phyloP scores from a whole-genome alignment of 176 grass and related monocot genomes.

The Elymus sibiricus region DNA sequence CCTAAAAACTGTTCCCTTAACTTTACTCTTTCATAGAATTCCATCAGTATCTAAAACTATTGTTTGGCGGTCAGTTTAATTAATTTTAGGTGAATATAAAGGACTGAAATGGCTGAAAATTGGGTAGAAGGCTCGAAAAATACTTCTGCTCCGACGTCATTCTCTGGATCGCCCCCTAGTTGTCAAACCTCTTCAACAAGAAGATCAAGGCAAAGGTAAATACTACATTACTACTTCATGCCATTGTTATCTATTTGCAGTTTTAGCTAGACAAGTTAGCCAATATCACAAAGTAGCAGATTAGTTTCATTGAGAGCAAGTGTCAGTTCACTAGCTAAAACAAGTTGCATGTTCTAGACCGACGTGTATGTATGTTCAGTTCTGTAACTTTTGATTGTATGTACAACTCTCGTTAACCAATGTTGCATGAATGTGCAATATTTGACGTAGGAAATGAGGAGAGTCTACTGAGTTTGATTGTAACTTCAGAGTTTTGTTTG shows the following conservation, averaged over 20 bases:
- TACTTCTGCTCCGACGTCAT: slow-evolving; percentile 16
- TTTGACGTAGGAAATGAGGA: background rate
- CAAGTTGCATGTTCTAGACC: background rate
- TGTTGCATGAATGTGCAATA: background rate
- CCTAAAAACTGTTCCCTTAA: background rate
- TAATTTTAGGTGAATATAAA: slow-evolving; percentile 23
- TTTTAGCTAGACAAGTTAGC: background rate
- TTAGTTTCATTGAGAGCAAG: background rate
- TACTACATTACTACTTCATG: background rate
- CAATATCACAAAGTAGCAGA: background rate
- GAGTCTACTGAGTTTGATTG: slow-evolving; percentile 9
- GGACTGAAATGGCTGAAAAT: slow-evolving; percentile 35
- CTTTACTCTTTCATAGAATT: slow-evolving; percentile 13
- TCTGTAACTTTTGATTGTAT: slow-evolving; percentile 15
- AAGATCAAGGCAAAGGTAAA: slow-evolving; percentile 37
- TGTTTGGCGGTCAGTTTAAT: background rate
- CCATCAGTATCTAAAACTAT: background rate
- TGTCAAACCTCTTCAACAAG: slow-evolving; percentile 1
- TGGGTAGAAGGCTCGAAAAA: slow-evolving; percentile 33
- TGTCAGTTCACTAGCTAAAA: background rate
- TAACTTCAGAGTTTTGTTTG: background rate
- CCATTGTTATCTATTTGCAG: background rate
- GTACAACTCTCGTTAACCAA: background rate
- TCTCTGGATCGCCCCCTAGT: slow-evolving; percentile 24
- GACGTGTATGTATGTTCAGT: background rate